Evolutionary conservation across 2,329 filamentous ascomycete species (phyloP).

Genomic region (Phyllosticta capitalensis): DNA sequence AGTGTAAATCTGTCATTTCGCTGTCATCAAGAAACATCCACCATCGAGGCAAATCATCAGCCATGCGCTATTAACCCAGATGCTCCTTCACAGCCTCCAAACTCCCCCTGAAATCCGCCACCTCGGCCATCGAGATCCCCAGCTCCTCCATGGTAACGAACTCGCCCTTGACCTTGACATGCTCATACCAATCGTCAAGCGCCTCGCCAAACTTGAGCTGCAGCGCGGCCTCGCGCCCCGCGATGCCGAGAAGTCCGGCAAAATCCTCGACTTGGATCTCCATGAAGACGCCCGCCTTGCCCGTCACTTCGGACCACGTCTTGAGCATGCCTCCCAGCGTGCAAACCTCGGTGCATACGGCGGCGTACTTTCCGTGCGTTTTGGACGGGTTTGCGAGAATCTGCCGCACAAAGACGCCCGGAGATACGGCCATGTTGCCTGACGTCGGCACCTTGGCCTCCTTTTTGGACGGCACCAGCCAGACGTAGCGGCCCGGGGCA

Average conservation of each 20-base stretch:
- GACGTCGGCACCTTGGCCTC: constrained; percentile 18
- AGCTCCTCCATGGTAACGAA: constrained; percentile 19
- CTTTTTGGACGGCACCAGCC: constrained; percentile 19
- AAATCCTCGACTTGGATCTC: constrained; percentile 16
- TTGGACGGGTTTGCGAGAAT: constrained; percentile 15
- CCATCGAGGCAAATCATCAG: background rate
- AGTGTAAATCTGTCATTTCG: background rate
- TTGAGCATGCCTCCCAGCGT: constrained; percentile 20
- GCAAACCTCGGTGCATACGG: constrained; percentile 19
- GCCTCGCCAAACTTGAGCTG: constrained; percentile 22
- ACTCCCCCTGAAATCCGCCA: constrained; percentile 18
- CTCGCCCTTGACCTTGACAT: constrained; percentile 13
- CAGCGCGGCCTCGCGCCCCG: constrained; percentile 18
- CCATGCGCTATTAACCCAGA: background rate
- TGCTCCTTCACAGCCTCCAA: constrained; percentile 14
- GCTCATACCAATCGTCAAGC: constrained; percentile 19
- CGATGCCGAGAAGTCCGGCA: constrained; percentile 16
- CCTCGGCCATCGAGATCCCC: constrained; percentile 18
- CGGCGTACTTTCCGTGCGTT: constrained; percentile 19
- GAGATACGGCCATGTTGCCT: constrained; percentile 21
- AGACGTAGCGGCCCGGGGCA: constrained; percentile 18
- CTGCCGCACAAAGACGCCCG: constrained; percentile 23
- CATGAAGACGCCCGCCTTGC: constrained; percentile 19
- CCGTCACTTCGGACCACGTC: constrained; percentile 20
- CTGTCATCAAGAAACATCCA: background rate